Evolutionary conservation across 306 rosid species (phyloP), one percentile per base, ranked within the genome.

Genomic region (Vigna hirtella): DNA sequence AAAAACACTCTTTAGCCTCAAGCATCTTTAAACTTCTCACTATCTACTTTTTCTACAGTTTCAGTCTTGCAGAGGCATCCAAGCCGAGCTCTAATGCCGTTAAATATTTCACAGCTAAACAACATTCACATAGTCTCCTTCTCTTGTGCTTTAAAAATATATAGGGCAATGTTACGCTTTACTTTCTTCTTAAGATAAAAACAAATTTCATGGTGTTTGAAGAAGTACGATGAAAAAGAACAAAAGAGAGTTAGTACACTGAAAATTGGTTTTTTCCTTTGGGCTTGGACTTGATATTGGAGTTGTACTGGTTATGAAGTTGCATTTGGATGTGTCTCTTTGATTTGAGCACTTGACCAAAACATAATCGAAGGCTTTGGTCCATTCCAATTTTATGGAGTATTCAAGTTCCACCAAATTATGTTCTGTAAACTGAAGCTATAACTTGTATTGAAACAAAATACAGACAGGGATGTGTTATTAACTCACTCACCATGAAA

Each of bases 401-500:
- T 13, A 12, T 13, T 26, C 10, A 61, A 59, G 17, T 13, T 24
- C n/a, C 65, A 24, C 36, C 42, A 26, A 59, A 6, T 13, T 28
- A 13, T 59, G 9, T 28, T 51, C 9, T 34, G 20, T 32, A 24
- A 65, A 38, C 2, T 11, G 51, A 74, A 64, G 69, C 65, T 67
- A 62, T 11, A 61, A 36, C 66, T 52, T 66, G 50, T 38, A 42
- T 22, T 55, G 30, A 64, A 74, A 77, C 30, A 73, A 77, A 70
- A 63, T 61, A 64, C n/a, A 22, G 16, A 30, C 10, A 75, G 66
- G 52, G 62, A 61, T 55, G 45, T 26, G 58, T 38, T 65, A 38
- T 30, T 63, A 69, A 79, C 88, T 15, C 72, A 79, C 91, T 17
- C 42, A 90, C 97, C 97, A 86, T 90, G 86, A 90, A 90, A 83